These are phyloP conservation scores for Neocucurbitaria cava DNA, from an alignment of 2,329 filamentous ascomycete genomes.

Conservation along the genomic window DNA sequence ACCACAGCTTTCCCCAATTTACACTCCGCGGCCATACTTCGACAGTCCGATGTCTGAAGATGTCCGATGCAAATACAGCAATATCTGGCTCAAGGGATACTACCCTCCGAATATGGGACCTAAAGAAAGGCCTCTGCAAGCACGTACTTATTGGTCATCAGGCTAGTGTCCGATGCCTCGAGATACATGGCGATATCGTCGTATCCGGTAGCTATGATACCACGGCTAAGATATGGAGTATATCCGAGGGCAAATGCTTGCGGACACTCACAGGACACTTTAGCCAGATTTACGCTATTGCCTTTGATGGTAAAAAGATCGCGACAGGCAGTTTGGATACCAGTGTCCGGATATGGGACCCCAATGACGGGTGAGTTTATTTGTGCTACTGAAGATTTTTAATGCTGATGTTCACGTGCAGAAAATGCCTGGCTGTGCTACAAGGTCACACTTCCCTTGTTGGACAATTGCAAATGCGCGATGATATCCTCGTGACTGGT, in stretches of 20 bases:
- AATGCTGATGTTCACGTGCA: conserved; percentile 20
- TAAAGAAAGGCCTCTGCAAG: conserved; percentile 83
- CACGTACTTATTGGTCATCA: conserved; percentile 95
- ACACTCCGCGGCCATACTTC: conserved; percentile 94
- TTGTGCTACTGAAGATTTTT: conserved; percentile 17
- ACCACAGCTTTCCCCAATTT: conserved; percentile 38
- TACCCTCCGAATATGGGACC: conserved; percentile 93
- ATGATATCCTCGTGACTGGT: conserved; percentile 92
- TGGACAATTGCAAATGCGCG: conserved; percentile 93
- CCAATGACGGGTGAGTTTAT: conserved; percentile 74
- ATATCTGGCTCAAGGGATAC: conserved; percentile 97
- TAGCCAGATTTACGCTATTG: conserved; percentile 98
- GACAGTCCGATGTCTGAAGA: conserved; percentile 95
- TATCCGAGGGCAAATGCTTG: conserved; percentile 90
- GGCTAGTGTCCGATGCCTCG: conserved; percentile 91
- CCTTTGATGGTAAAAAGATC: conserved; percentile 91
- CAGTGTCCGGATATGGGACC: conserved; percentile 96
- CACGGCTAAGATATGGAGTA: conserved; percentile 96
- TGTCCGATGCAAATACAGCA: conserved; percentile 91
- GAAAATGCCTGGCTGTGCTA: conserved; percentile 83
- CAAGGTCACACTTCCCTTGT: conserved; percentile 97
- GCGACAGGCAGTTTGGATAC: conserved; percentile 97
- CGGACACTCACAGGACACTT: conserved; percentile 93
- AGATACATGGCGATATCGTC: conserved; percentile 94
- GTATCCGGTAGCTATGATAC: conserved; percentile 99